These are phyloP conservation scores for Gloeophyllum trabeum DNA, from an alignment of 768 basidiomycete species.

Conservation along the genomic window DNA sequence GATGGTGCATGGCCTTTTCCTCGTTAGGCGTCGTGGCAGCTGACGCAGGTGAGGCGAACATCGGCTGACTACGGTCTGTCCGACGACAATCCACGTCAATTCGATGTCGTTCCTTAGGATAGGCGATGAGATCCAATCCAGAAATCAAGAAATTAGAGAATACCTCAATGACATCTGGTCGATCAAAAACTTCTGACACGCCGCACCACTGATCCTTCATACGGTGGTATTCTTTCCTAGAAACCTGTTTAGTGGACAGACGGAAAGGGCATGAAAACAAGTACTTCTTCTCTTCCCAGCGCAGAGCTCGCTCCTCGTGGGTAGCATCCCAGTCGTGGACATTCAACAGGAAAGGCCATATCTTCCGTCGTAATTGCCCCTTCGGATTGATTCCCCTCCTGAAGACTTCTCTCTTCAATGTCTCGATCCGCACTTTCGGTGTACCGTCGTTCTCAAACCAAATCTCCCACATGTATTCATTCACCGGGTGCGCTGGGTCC, in stretches of 20 bases:
- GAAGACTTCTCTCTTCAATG: conserved; percentile 72
- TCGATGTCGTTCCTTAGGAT: conserved; percentile 69
- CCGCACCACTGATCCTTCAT: conserved; percentile 79
- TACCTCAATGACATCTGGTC: conserved; percentile 75
- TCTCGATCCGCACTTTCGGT: conserved; percentile 52
- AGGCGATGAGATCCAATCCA: conserved; percentile 2
- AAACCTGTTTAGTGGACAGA: background rate
- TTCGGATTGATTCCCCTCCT: conserved; percentile 52
- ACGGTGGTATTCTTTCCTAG: conserved; percentile 55
- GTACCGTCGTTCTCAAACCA: conserved; percentile 73
- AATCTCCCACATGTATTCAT: conserved; percentile 55
- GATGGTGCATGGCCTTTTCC: conserved; percentile 44
- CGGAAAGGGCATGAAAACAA: background rate
- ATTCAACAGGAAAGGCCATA: conserved; percentile 89
- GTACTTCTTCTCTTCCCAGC: conserved; percentile 58
- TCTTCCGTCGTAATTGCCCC: conserved; percentile 48
- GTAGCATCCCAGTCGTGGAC: conserved; percentile 76
- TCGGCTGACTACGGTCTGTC: conserved; percentile 88
- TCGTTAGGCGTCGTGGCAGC: conserved; percentile 25
- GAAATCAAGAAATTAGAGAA: conserved; percentile 16
- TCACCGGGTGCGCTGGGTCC: conserved; percentile 68
- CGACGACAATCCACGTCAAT: conserved; percentile 96
- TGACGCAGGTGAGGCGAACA: conserved; percentile 45
- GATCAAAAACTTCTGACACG: conserved; percentile 70
- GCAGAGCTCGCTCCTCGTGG: conserved; percentile 40